phyloP scores from a whole-genome alignment of 1,284 basidiomycete species.

The Irpex sp. region DNA sequence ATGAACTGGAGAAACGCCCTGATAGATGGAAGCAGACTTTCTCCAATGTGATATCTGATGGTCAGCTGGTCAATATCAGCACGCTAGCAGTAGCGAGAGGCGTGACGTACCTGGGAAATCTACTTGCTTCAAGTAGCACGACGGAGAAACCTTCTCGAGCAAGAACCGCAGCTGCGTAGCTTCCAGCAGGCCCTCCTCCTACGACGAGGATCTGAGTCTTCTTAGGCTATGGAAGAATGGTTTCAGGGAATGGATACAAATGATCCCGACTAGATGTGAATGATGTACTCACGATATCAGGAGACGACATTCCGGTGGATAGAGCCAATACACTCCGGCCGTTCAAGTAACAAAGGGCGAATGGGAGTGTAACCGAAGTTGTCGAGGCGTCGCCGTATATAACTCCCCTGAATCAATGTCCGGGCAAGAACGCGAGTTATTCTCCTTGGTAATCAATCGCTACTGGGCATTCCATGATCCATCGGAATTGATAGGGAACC shows the following conservation, averaged over 20 bases:
- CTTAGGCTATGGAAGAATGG: constrained; percentile 4
- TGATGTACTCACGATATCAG: not conserved
- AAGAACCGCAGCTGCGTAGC: constrained; percentile 61
- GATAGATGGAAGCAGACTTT: constrained; percentile 32
- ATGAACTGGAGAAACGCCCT: constrained; percentile 30
- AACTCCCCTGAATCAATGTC: not conserved
- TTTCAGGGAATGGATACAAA: not conserved
- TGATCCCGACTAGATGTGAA: not conserved
- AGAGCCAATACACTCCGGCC: not conserved
- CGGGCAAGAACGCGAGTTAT: not conserved
- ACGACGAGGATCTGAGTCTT: constrained; percentile 34
- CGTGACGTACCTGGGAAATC: constrained; percentile 50
- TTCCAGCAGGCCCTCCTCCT: constrained; percentile 61
- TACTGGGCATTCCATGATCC: not conserved
- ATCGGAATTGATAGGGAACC: not conserved
- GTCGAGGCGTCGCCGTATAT: not conserved
- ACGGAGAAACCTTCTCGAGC: constrained; percentile 64
- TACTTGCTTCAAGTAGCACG: constrained; percentile 59
- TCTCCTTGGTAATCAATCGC: not conserved
- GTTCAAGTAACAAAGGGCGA: not conserved
- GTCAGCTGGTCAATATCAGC: not conserved
- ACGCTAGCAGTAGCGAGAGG: not conserved
- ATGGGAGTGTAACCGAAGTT: not conserved
- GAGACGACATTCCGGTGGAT: not conserved
- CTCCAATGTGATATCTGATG: constrained; percentile 31